A percentile compares a stretch with the other conserved stretches of the same genome.
These are phyloP conservation scores for Adenanthera pavonina DNA, from an alignment of 306 rosid genomes.

Conservation along the genomic window DNA sequence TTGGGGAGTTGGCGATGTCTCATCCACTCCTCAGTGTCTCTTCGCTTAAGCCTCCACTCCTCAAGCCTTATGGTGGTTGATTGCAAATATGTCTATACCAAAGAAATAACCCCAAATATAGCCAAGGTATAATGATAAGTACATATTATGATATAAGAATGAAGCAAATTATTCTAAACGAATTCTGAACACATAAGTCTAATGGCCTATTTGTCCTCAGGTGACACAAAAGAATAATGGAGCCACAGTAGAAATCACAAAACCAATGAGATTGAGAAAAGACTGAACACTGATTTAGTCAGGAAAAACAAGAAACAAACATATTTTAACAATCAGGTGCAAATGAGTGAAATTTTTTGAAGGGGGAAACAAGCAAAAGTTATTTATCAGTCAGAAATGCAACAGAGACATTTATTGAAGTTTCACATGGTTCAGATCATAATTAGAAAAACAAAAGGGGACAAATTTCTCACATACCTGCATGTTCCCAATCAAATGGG, in stretches of 20 bases:
- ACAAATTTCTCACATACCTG: conserved; percentile 60
- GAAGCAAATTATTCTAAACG: conserved; percentile 5
- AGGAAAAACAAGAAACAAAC: conserved; percentile 13
- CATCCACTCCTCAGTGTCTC: conserved; percentile 99
- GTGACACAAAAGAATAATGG: not conserved
- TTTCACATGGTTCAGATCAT: conserved; percentile 23
- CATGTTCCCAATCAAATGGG: conserved; percentile 98
- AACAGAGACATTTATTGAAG: not conserved
- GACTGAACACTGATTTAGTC: conserved; percentile 21
- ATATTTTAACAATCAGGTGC: conserved; percentile 27
- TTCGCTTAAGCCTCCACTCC: conserved; percentile 95
- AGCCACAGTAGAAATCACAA: not conserved
- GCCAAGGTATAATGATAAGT: conserved; percentile 2
- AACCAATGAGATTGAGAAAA: not conserved
- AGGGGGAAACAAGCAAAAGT: not conserved
- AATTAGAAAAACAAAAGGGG: not conserved
- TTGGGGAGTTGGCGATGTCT: conserved; percentile 98
- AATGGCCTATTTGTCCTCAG: conserved; percentile 2
- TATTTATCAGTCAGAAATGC: conserved; percentile 6
- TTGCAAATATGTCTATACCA: conserved; percentile 87
- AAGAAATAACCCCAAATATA: conserved; percentile 37
- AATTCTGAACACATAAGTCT: conserved; percentile 6
- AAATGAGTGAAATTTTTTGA: conserved; percentile 1
- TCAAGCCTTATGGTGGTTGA: conserved; percentile 92
- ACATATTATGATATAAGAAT: not conserved